Evolutionary conservation across 2,329 filamentous ascomycete species (phyloP), one percentile per base, ranked within the genome.

Genomic region (Beauveria rudraprayagi): DNA sequence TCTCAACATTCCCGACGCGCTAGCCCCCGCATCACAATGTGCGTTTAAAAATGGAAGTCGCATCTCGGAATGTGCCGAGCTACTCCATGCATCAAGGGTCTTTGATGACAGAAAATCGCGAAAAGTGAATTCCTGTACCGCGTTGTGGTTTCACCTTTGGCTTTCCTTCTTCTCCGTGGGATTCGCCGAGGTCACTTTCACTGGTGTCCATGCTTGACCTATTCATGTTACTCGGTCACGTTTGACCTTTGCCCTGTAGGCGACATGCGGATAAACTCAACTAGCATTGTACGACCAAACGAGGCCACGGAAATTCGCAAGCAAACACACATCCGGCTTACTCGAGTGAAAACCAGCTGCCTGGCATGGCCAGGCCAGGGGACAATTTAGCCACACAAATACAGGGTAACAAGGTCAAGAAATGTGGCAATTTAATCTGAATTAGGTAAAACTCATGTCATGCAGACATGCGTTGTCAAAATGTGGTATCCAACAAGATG

Each of bases 401-500:
- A 50, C 26, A 56, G 54, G 54, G 43, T 47, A 48, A 43, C 28
- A 22, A 22, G 5, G 26, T 40, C 16, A 19, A 40, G 7, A 24
- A 37, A 17, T 37, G 26, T 6, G 9, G 5, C 37, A 50, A 50
- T 41, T 43, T 24, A 58, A 51, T 51, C 56, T 30, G 51, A 54
- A n/a, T 22, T 47, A 8, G 44, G 24, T 16, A 43, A 44, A 14
- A 51, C 14, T 26, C 46, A 51, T 58, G 46, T 50, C 46, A 8
- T 50, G 10, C 22, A 14, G 22, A 57, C 55, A 57, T 50, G 55
- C 19, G 26, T 11, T 47, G 30, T 24, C 11, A 56, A 46, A 40
- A 58, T 43, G 34, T 58, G 56, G 56, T 58, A 51, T 58, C 56
- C 56, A 58, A 58, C 34, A 51, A 51, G 34, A 43, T 17, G 37